phyloP scores from a whole-genome alignment of 2,329 filamentous ascomycete species.

The Alternaria triticina region DNA sequence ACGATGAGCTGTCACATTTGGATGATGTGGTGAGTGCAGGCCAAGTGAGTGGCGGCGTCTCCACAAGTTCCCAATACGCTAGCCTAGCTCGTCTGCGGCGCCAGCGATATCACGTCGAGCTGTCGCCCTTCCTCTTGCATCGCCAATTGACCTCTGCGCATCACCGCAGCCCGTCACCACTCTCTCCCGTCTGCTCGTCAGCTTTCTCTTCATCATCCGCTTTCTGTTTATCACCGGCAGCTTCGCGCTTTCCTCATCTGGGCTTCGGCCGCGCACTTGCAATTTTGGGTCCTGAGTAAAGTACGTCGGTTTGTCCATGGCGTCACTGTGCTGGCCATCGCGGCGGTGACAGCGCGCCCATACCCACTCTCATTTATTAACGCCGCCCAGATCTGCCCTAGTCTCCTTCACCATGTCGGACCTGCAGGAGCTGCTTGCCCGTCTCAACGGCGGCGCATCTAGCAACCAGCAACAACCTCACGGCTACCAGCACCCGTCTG shows the following conservation, averaged over 20 bases:
- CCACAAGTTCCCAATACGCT: constrained; percentile 3
- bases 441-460: constrained; percentile 47
- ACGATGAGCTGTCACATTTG: not conserved
- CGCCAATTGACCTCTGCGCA: constrained; percentile 21
- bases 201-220: constrained; percentile 6
- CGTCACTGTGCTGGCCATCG: constrained; percentile 12
- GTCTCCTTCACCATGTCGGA: constrained; percentile 48
- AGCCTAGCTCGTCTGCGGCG: constrained; percentile 8
- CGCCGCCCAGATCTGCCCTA: constrained; percentile 25
- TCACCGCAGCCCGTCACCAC: constrained; percentile 18
- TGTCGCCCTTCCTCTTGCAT: constrained; percentile 7
- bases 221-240: constrained; percentile 6
- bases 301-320: constrained; percentile 19
- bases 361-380: constrained; percentile 15
- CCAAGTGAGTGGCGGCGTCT: not conserved
- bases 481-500: constrained; percentile 59
- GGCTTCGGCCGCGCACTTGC: constrained; percentile 25
- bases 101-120: constrained; percentile 13
- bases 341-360: constrained; percentile 7
- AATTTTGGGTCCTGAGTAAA: constrained; percentile 39
- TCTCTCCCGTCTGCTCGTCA: constrained; percentile 15
- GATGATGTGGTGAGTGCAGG: constrained; percentile 8
- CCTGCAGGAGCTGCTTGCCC: constrained; percentile 53
- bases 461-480: constrained; percentile 33
- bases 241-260: constrained; percentile 13